Base-by-base conservation (phyloP, 164 flowering plant genomes). In the Tetracentron sinense region DNA sequence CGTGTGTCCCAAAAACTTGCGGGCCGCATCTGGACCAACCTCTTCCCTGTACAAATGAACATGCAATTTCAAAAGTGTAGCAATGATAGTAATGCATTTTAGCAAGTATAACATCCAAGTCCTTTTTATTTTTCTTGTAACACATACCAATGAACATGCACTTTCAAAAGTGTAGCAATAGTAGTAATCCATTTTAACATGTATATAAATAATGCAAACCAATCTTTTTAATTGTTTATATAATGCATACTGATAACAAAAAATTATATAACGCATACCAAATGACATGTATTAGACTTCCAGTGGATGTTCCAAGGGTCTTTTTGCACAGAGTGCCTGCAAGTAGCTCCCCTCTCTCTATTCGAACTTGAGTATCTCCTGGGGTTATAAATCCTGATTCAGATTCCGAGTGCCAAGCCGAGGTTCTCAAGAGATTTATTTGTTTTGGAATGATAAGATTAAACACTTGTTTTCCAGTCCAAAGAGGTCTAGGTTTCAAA, bases 11-110 rank as follows among this genome's bases (percentile, higher is more conserved):
- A 95, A 75, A 66, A 95, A 95, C 66, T 95, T 95, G 62, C 97
- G 93, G 56, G 99, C 99, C 49, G 99, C 96, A 85, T 95, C 99
- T 31, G 99, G 99, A 46, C 99, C 99, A 72, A 95, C 99, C 63
- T 95, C 99, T 69, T 95, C 97, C 99, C 99, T 95, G 79, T 16
- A 69, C n/a, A 55, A 58, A 56, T 42, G 16, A 50, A 31, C 42
- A 69, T 64, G 1, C 42, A 49, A 1, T 42, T 26, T 1, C 21
- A 20, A 28, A 25, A 68, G 26, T 35, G 65, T 11, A 33, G 27
- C 4, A 25, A 66, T 50, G 38, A 33, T 38, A 10, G 44, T 38
- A 38, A 3, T 38, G 44, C 60, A 62, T 16, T 31, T 3, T 20
- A 66, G 30, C 23, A 42, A 12, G 31, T 15, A 54, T 7, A 35